Evolutionary conservation across 768 basidiomycete species (phyloP).

Genomic region (Naganishia antarctica): DNA sequence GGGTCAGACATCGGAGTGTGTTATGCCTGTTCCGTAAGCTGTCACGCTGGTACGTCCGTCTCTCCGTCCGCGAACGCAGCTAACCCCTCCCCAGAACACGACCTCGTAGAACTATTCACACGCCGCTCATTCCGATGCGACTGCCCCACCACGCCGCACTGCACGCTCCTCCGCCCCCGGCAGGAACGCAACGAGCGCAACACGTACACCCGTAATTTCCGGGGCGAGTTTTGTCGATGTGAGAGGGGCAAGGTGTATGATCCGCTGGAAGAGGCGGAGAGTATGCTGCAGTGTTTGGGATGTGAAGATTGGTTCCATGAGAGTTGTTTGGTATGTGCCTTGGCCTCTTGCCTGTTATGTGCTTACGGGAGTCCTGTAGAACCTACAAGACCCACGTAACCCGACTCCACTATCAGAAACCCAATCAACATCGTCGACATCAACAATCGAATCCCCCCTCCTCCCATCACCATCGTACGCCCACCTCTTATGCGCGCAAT

Average conservation of each 20-base stretch:
- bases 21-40: conserved; percentile 47
- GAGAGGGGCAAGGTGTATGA: conserved; percentile 39
- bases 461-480: conserved; percentile 41
- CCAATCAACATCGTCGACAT: background rate
- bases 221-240: conserved; percentile 46
- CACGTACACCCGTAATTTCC: conserved; percentile 39
- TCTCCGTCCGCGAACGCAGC: background rate
- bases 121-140: conserved; percentile 44
- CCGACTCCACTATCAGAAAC: background rate
- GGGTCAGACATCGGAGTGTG: conserved; percentile 39
- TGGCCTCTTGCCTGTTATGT: no score
- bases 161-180: conserved; percentile 8
- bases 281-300: conserved; percentile 45
- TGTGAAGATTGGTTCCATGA: conserved; percentile 50
- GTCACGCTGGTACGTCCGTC: conserved; percentile 35
- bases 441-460: conserved; percentile 33
- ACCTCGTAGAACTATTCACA: conserved; percentile 46
- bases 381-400: conserved; percentile 18
- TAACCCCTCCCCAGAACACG: conserved; percentile 33
- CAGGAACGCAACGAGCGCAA: conserved; percentile 40
- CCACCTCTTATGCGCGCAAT: conserved; percentile 41
- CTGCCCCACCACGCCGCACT: conserved; percentile 40
- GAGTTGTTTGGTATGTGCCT: conserved; percentile 23
- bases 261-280: conserved; percentile 44
- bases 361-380: background rate